Evolutionary conservation across 192 early-diverging fungal genomes (phyloP).

Genomic region (Gigaspora rosea): DNA sequence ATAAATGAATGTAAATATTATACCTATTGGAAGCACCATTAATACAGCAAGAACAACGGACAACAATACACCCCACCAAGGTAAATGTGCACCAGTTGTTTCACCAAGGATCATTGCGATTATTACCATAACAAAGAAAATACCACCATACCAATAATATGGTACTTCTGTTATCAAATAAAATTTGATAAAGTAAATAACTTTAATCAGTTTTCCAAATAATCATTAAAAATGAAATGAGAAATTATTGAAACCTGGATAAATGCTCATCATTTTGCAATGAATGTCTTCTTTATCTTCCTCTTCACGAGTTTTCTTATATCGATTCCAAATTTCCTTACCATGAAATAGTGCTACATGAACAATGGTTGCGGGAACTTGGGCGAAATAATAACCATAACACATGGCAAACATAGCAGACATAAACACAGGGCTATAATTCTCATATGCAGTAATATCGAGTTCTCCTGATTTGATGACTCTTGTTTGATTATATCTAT

Average conservation of each 20-base stretch:
- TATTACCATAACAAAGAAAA: constrained; percentile 42
- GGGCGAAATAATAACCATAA: constrained; percentile 51
- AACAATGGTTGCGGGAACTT: background rate
- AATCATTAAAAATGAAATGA: background rate
- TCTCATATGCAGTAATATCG: too few relatives aligned
- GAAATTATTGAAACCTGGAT: background rate
- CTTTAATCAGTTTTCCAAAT: too few relatives aligned
- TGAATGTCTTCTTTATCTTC: constrained; percentile 19
- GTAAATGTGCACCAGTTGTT: constrained; percentile 42
- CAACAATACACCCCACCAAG: constrained; percentile 52
- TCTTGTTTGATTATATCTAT: constrained; percentile 30
- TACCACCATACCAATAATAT: constrained; percentile 48
- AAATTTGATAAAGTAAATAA: background rate
- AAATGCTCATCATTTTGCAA: constrained; percentile 21
- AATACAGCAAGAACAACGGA: constrained; percentile 40
- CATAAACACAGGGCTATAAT: too few relatives aligned
- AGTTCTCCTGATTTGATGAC: too few relatives aligned
- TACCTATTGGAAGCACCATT: constrained; percentile 54
- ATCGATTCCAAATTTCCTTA: too few relatives aligned
- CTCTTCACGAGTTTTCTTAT: too few relatives aligned
- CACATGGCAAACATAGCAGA: too few relatives aligned
- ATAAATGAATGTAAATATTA: background rate
- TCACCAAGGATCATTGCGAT: constrained; percentile 42
- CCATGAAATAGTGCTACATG: too few relatives aligned
- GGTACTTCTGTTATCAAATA: constrained; percentile 43